phyloP scores from a whole-genome alignment of 1,139 yeast species.

The Spathaspora sp. region DNA sequence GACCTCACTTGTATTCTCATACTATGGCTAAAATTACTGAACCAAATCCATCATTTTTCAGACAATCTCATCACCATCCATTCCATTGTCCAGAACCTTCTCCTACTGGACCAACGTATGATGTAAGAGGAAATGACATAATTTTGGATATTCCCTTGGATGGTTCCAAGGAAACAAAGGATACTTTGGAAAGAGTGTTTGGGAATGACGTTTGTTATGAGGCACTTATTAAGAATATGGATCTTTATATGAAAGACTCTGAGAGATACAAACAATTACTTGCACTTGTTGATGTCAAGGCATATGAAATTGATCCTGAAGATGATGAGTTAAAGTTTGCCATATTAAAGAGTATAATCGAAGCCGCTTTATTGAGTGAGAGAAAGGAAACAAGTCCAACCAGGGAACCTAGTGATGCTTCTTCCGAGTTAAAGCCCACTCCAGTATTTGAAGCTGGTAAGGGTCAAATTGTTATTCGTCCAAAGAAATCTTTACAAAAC shows the following conservation, averaged over 20 bases:
- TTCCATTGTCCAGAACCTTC: slow-evolving; percentile 6
- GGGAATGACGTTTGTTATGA: slow-evolving; percentile 17
- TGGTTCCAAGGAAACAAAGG: slow-evolving; percentile 18
- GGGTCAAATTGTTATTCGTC: slow-evolving; percentile 14
- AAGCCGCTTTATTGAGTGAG: slow-evolving; percentile 8
- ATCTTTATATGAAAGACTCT: slow-evolving; percentile 23
- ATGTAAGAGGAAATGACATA: slow-evolving; percentile 12
- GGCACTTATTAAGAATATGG: slow-evolving; percentile 17
- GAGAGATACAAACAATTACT: slow-evolving; percentile 26
- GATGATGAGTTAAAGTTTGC: slow-evolving; percentile 25
- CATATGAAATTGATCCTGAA: slow-evolving; percentile 12
- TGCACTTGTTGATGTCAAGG: slow-evolving; percentile 9
- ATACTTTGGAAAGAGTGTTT: slow-evolving; percentile 22
- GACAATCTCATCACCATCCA: slow-evolving; percentile 1
- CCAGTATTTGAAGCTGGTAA: not conserved
- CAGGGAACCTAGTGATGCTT: not conserved
- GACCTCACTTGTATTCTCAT: slow-evolving; percentile 27
- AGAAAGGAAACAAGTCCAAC: slow-evolving; percentile 4
- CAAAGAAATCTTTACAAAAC: slow-evolving; percentile 20
- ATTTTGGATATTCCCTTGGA: slow-evolving; percentile 30
- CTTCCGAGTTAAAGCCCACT: not conserved
- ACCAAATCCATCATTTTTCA: slow-evolving; percentile 17
- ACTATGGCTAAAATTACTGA: slow-evolving; percentile 31
- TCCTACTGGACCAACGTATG: not conserved
- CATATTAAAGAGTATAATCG: slow-evolving; percentile 22